These are phyloP conservation scores for Orychophragmus violaceus DNA, from an alignment of 345 rosid genomes.

Conservation along the genomic window DNA sequence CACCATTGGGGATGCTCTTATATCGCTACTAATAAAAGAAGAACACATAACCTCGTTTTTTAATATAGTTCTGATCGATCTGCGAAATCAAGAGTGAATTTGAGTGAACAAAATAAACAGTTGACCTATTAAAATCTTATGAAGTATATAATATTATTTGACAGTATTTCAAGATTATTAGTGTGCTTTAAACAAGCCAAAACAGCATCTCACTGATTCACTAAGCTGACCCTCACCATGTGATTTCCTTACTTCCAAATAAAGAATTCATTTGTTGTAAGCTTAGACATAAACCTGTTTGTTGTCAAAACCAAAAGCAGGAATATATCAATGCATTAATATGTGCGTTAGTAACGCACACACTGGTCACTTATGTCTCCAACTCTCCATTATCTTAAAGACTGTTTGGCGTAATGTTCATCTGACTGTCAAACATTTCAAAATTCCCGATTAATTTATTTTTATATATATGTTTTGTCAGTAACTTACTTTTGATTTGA, in stretches of 20 bases:
- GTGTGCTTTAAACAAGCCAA: neutral
- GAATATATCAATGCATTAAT: neutral
- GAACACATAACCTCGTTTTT: too few species aligned
- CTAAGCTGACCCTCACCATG: constrained; percentile 31
- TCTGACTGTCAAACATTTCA: constrained; percentile 29
- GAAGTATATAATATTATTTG: neutral
- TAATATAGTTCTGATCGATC: too few species aligned
- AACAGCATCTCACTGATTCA: neutral
- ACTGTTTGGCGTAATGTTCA: constrained; percentile 1
- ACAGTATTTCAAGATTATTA: neutral
- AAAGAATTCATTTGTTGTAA: neutral
- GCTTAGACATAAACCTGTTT: neutral
- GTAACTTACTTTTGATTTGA: constrained; percentile 10
- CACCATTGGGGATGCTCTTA: too few species aligned
- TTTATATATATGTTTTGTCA: neutral
- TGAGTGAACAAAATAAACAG: neutral
- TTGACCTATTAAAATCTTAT: too few species aligned
- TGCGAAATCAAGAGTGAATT: too few species aligned
- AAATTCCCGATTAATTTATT: neutral
- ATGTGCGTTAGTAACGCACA: neutral
- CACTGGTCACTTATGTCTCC: neutral
- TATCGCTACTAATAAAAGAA: too few species aligned
- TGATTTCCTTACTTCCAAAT: constrained; percentile 16
- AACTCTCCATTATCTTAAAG: neutral
- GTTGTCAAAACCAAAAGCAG: neutral